Evolutionary conservation across 2,329 filamentous ascomycete genomes (phyloP).

Genomic region (Furcasterigmium sp.): DNA sequence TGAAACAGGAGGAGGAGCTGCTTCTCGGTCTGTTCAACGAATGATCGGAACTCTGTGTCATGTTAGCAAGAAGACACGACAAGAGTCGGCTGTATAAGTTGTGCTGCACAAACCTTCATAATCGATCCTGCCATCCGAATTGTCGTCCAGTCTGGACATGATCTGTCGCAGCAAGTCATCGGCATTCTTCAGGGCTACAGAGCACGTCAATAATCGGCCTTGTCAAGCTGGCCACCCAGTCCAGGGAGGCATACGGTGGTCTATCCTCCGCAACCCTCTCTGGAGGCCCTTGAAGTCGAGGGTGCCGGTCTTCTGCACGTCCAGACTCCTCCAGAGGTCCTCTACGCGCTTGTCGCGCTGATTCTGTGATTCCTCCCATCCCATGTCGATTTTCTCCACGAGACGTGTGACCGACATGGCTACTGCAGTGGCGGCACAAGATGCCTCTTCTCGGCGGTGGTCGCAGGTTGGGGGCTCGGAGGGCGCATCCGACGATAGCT

Average conservation of each 20-base stretch:
- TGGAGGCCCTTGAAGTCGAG: conserved; percentile 81
- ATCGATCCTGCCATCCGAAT: conserved; percentile 84
- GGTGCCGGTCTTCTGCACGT: conserved; percentile 69
- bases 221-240: conserved; percentile 2
- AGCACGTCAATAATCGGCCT: conserved; percentile 5
- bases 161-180: conserved; percentile 78
- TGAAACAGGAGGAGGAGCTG: conserved; percentile 79
- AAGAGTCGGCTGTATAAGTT: conserved; percentile 3
- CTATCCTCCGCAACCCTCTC: conserved; percentile 79
- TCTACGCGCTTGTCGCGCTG: conserved; percentile 77
- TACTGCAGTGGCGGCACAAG: conserved; percentile 11
- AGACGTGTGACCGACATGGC: conserved; percentile 43
- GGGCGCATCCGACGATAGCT: neutral
- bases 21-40: conserved; percentile 81
- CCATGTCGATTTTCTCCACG: conserved; percentile 49
- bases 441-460: neutral
- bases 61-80: conserved; percentile 5
- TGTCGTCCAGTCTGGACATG: conserved; percentile 76
- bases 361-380: conserved; percentile 71
- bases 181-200: conserved; percentile 76
- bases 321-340: conserved; percentile 77
- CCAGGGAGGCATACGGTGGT: conserved; percentile 64
- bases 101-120: conserved; percentile 64
- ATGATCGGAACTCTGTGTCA: conserved; percentile 73
- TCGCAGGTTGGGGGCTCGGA: neutral